Conservation (phyloP, 192 early-diverging fungal species). For the Jimgerdemannia lactiflua region DNA sequence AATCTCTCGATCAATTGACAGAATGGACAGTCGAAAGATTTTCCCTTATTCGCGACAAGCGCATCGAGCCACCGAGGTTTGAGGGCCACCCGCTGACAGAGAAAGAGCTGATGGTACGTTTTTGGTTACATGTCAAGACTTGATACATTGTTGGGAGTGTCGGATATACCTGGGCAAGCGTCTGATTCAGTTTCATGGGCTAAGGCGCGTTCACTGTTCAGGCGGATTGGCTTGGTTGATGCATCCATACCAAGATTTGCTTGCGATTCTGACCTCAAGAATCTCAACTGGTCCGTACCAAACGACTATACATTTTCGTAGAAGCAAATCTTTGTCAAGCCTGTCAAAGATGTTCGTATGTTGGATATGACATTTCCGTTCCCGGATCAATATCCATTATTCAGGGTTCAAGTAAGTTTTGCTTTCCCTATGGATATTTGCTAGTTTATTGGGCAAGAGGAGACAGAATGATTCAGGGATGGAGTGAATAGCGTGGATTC, state of each 20-base stretch:
- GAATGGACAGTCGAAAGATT: conserved; percentile 83
- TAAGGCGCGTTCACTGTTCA: neutral
- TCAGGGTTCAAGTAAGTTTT: conserved; percentile 34
- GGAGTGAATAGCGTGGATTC: no score
- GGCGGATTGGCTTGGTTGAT: neutral
- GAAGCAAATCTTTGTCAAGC: conserved; percentile 68
- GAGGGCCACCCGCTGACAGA: conserved; percentile 71
- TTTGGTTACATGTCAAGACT: neutral
- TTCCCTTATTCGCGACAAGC: conserved; percentile 73
- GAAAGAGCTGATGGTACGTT: conserved; percentile 60
- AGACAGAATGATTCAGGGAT: no score
- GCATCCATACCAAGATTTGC: neutral
- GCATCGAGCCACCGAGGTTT: conserved; percentile 66
- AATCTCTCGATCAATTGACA: conserved; percentile 83
- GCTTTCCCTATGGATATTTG: no score
- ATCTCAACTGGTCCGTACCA: neutral
- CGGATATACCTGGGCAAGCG: neutral
- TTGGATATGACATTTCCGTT: conserved; percentile 85
- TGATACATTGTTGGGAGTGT: no score
- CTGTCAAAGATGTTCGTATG: conserved; percentile 78
- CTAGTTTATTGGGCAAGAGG: neutral
- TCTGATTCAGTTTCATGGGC: neutral
- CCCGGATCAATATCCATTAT: conserved; percentile 68
- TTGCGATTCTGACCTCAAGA: neutral
- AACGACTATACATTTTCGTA: conserved; percentile 20